A percentile compares a stretch with the other conserved stretches of the same genome.
Conservation (phyloP, 2,329 filamentous ascomycete species). For the Clarireedia hainanense region DNA sequence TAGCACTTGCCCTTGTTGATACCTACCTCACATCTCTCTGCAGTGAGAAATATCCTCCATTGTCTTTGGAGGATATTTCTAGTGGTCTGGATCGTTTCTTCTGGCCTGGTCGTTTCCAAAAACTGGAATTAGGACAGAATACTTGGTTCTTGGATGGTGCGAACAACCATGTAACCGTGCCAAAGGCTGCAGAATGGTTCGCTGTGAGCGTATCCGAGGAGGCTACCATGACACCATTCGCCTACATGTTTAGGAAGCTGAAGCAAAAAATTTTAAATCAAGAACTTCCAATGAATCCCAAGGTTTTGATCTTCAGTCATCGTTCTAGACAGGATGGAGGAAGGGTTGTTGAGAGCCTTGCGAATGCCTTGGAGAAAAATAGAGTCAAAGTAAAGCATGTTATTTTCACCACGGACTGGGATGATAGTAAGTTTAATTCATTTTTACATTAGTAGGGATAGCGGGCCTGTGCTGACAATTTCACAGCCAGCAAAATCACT, state of each 20-base stretch:
- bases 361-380: slow-evolving; percentile 6
- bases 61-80: slow-evolving; percentile 47
- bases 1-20: slow-evolving; percentile 41
- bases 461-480: not conserved
- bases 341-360: slow-evolving; percentile 8
- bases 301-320: slow-evolving; percentile 15
- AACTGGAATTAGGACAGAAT: slow-evolving; percentile 39
- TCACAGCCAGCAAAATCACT: not conserved
- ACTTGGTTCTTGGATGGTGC: slow-evolving; percentile 23
- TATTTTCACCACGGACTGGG: slow-evolving; percentile 15
- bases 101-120: slow-evolving; percentile 71
- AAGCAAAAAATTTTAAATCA: not conserved
- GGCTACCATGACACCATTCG: slow-evolving; percentile 12
- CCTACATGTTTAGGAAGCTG: slow-evolving; percentile 2
- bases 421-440: slow-evolving; percentile 7
- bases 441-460: rapidly evolving
- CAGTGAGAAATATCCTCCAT: slow-evolving; percentile 31
- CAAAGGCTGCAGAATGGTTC: slow-evolving; percentile 78
- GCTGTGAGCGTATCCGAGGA: slow-evolving; percentile 30
- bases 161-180: slow-evolving; percentile 63
- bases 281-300: not conserved
- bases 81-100: slow-evolving; percentile 62
- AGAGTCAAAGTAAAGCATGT: slow-evolving; percentile 13
- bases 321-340: slow-evolving; percentile 5
- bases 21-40: slow-evolving; percentile 35